Conservation (phyloP, 225 moss, liverwort and hornwort species). For the Polytrichum formosum region DNA sequence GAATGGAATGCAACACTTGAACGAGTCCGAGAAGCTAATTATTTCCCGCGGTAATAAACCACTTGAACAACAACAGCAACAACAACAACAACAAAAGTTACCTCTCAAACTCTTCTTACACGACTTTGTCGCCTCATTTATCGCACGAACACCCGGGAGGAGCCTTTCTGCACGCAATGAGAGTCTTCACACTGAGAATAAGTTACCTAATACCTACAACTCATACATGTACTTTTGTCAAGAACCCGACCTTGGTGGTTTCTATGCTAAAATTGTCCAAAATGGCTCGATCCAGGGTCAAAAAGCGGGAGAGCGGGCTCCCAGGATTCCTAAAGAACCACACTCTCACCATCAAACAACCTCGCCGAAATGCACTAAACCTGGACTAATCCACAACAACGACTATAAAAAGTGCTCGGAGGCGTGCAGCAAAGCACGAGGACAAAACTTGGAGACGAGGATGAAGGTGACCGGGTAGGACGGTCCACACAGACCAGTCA, state of each 20-base stretch:
- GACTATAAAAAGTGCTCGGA: neutral
- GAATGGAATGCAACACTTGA: no score
- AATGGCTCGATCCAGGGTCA: slow-evolving; percentile 4
- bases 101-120: neutral
- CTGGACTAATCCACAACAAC: neutral
- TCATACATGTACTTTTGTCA: no score
- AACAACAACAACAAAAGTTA: no score
- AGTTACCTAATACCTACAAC: no score
- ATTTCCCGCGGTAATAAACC: no score
- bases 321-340: neutral
- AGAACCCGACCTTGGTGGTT: neutral
- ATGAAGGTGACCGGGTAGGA: neutral
- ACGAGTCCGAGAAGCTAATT: no score
- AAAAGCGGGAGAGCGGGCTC: neutral
- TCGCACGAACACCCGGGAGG: neutral
- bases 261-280: neutral
- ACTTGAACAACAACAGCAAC: no score
- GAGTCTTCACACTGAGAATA: no score
- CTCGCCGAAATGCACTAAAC: neutral
- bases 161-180: no score
- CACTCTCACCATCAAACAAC: neutral
- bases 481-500: neutral
- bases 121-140: neutral
- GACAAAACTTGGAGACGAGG: neutral
- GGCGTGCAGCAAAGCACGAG: neutral